Evolutionary conservation across 306 rosid genomes (phyloP).

Genomic region (Corylus heterophylla): DNA sequence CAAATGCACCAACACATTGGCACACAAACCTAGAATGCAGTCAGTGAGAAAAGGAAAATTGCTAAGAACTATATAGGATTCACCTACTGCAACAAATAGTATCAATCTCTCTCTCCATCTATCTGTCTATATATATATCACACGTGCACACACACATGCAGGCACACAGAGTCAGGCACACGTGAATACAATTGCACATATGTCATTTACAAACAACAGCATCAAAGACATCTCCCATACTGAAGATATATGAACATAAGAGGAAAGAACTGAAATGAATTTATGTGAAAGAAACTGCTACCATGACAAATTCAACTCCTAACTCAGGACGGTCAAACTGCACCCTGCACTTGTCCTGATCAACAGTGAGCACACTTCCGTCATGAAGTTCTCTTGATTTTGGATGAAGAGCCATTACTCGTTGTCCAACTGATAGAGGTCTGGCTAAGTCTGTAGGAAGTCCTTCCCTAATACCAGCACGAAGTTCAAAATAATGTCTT

Average conservation of each 20-base stretch:
- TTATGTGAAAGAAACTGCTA: slow-evolving; percentile 38
- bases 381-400: slow-evolving; percentile 85
- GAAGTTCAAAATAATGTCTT: slow-evolving; percentile 74
- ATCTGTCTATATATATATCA: neutral
- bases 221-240: neutral
- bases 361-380: slow-evolving; percentile 90
- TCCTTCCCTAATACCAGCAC: slow-evolving; percentile 69
- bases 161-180: neutral
- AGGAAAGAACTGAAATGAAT: neutral
- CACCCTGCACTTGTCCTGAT: slow-evolving; percentile 83
- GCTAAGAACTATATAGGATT: neutral
- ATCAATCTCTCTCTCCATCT: neutral
- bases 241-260: neutral
- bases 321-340: slow-evolving; percentile 84
- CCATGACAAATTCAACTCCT: slow-evolving; percentile 90
- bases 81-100: neutral
- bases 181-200: neutral
- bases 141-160: neutral
- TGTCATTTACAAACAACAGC: neutral
- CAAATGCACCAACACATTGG: neutral
- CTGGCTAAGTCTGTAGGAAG: slow-evolving; percentile 93
- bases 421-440: slow-evolving; percentile 91
- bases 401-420: slow-evolving; percentile 84
- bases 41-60: neutral
- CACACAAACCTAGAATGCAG: neutral